phyloP scores from a whole-genome alignment of 345 rosid genomes.

The Theobroma cacao region DNA sequence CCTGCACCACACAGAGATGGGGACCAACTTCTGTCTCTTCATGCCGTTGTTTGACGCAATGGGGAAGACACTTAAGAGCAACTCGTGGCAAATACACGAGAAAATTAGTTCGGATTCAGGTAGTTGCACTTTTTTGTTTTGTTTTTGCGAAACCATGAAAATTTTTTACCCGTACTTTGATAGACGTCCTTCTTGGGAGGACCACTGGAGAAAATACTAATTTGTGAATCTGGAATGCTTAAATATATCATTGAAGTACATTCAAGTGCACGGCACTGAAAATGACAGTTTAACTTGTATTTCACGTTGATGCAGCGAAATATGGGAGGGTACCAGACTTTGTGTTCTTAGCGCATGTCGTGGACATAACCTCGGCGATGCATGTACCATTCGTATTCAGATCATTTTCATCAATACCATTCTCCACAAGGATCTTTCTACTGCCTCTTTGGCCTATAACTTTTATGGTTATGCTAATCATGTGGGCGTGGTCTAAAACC shows the following conservation, averaged over 20 bases:
- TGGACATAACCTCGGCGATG: constrained; percentile 60
- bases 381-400: constrained; percentile 68
- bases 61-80: constrained; percentile 63
- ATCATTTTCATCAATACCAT: constrained; percentile 61
- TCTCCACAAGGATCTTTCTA: constrained; percentile 35
- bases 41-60: constrained; percentile 89
- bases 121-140: constrained; percentile 24
- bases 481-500: constrained; percentile 83
- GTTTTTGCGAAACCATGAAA: neutral
- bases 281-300: neutral
- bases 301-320: constrained; percentile 34
- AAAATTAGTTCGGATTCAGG: constrained; percentile 48
- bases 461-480: constrained; percentile 41
- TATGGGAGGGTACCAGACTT: constrained; percentile 65
- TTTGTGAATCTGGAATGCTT: too few relatives aligned
- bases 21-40: constrained; percentile 87
- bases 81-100: constrained; percentile 75
- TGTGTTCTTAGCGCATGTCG: constrained; percentile 92
- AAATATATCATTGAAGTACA: neutral
- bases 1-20: constrained; percentile 75
- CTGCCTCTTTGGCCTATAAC: constrained; percentile 46
- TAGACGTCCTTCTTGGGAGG: neutral
- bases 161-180: neutral
- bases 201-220: too few relatives aligned
- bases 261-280: neutral